Evolutionary conservation across 768 basidiomycete genomes (phyloP).

Genomic region (Kwoniella mangroviensis): DNA sequence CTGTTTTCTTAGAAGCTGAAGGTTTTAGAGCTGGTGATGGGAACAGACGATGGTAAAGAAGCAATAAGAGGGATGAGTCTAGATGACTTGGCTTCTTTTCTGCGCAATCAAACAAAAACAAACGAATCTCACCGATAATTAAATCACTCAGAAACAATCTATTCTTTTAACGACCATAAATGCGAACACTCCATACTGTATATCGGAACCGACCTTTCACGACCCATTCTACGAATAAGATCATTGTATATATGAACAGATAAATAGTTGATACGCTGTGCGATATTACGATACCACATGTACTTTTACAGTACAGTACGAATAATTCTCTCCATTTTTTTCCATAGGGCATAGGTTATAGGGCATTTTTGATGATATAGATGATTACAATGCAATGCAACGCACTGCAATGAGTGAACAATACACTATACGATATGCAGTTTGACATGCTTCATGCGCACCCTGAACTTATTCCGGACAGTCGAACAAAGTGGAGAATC

Average conservation of each 20-base stretch:
- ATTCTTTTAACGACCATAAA: not conserved
- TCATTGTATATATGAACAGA: not conserved
- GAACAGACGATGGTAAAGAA: not conserved
- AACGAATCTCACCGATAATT: not conserved
- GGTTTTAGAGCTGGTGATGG: slow-evolving; percentile 24
- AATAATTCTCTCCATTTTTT: too few species aligned
- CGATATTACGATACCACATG: not conserved
- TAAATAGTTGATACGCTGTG: not conserved
- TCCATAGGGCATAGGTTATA: not conserved
- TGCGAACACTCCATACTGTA: not conserved
- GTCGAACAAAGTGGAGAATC: too few species aligned
- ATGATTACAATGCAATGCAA: not conserved
- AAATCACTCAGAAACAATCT: too few species aligned
- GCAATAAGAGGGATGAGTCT: not conserved
- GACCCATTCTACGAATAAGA: not conserved
- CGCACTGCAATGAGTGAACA: not conserved
- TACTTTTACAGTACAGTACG: not conserved
- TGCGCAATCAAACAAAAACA: not conserved
- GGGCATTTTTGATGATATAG: not conserved
- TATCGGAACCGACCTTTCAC: not conserved
- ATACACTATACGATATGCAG: too few species aligned
- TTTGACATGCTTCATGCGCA: too few species aligned
- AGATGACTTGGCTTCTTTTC: not conserved
- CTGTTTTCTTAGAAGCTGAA: slow-evolving; percentile 27
- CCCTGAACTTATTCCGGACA: too few species aligned